Evolutionary conservation across 768 basidiomycete species (phyloP).

Genomic region (Lentinula detonsa): DNA sequence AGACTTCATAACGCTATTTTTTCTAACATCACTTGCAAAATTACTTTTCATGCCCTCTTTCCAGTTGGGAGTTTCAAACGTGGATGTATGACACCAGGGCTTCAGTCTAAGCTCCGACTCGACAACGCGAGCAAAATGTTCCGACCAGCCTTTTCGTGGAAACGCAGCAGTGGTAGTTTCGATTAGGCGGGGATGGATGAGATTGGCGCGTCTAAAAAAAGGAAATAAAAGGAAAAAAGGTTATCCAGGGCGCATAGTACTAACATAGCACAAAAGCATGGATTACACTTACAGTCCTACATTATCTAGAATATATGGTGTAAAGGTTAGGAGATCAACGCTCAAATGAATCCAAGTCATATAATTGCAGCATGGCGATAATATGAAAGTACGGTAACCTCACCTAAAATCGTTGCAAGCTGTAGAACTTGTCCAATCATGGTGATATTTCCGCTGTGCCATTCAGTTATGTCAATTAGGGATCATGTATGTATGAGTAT

Average conservation of each 20-base stretch:
- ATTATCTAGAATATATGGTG: conserved; percentile 26
- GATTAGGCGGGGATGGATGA: conserved; percentile 34
- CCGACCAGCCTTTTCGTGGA: conserved; percentile 40
- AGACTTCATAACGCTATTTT: conserved; percentile 34
- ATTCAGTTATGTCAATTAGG: not conserved
- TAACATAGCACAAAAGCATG: not conserved
- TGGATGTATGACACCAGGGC: conserved; percentile 45
- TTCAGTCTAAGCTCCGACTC: conserved; percentile 39
- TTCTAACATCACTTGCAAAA: conserved; percentile 41
- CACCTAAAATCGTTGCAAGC: conserved; percentile 42
- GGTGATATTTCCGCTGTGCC: conserved; percentile 40
- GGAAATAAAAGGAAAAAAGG: not conserved
- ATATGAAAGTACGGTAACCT: conserved; percentile 5
- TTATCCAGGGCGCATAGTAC: too few species aligned
- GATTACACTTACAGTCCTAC: conserved; percentile 31
- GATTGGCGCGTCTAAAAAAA: conserved; percentile 31
- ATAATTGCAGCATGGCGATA: too few species aligned
- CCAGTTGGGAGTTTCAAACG: conserved; percentile 42
- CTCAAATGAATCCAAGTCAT: not conserved
- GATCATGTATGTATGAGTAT: not conserved
- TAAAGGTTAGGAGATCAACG: not conserved
- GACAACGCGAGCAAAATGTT: conserved; percentile 35
- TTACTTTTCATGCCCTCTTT: conserved; percentile 34
- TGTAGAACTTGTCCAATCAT: conserved; percentile 44
- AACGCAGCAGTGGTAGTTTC: conserved; percentile 32